These are phyloP conservation scores for Fomitopsis pinicola DNA, from an alignment of 1,284 basidiomycete genomes.

Conservation along the genomic window DNA sequence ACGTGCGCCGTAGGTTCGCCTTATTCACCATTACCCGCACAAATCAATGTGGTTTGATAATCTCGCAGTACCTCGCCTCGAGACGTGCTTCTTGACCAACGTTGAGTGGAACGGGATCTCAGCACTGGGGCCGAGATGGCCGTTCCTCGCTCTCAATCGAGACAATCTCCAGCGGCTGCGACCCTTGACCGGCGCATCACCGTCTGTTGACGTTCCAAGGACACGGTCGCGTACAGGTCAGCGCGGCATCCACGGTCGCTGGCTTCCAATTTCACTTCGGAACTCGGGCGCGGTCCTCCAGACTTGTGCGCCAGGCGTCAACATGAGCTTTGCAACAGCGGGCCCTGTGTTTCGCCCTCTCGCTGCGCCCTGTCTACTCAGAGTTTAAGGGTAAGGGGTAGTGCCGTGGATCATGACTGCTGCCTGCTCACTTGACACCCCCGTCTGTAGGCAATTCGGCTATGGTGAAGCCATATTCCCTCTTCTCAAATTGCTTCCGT, in stretches of 20 bases:
- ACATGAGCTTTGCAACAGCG: neutral
- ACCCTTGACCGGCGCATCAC: neutral
- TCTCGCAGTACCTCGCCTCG: neutral
- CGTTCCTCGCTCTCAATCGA: neutral
- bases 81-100: neutral
- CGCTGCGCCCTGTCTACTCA: neutral
- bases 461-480: neutral
- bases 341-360: neutral
- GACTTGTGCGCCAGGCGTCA: neutral
- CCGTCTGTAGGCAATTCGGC: neutral
- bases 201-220: neutral
- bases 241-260: neutral
- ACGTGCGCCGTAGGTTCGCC: too few species aligned
- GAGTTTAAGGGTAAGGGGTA: neutral
- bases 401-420: too few species aligned
- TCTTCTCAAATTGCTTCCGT: neutral
- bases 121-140: neutral
- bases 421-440: too few species aligned
- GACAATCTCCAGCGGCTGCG: neutral
- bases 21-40: neutral
- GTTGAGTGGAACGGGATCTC: neutral
- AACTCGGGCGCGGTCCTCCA: neutral
- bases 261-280: neutral
- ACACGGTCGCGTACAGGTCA: neutral
- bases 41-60: neutral